Percentiles rank a stretch among this genome's conserved stretches.
These are phyloP conservation scores for Hortiboletus flavorubellus DNA, from an alignment of 768 basidiomycete genomes.

Conservation along the genomic window DNA sequence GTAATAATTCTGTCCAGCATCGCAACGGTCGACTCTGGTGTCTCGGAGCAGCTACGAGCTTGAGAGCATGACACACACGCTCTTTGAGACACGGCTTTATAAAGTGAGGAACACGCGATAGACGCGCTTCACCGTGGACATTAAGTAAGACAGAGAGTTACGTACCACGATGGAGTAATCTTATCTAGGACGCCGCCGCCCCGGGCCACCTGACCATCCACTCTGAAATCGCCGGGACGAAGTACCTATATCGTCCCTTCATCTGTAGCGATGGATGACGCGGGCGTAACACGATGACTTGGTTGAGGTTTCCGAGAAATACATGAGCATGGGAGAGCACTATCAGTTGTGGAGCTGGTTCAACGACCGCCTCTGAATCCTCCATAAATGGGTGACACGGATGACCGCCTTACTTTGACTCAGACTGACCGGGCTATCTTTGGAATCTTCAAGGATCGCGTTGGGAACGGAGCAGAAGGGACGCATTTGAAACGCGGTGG, in stretches of 20 bases:
- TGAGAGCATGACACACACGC: conserved; percentile 9
- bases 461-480: too few relatives aligned
- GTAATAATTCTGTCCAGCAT: conserved; percentile 34
- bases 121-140: conserved; percentile 10
- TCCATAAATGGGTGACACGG: conserved; percentile 2
- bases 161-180: conserved; percentile 12
- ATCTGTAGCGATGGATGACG: background rate
- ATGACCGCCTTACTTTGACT: background rate
- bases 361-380: background rate
- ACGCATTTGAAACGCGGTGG: background rate
- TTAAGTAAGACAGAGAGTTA: conserved; percentile 14
- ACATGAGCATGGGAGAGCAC: too few relatives aligned
- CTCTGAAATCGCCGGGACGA: background rate
- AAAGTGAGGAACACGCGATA: conserved; percentile 19
- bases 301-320: too few relatives aligned
- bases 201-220: too few relatives aligned
- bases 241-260: background rate
- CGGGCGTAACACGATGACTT: background rate
- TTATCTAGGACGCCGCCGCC: too few relatives aligned
- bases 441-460: background rate
- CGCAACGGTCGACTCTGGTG: background rate
- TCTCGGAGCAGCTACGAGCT: background rate
- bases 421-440: conserved; percentile 3
- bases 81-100: conserved; percentile 18
- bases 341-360: background rate